Evolutionary conservation across 2,329 filamentous ascomycete species (phyloP).

Genomic region (Trichophyton benhamiae): DNA sequence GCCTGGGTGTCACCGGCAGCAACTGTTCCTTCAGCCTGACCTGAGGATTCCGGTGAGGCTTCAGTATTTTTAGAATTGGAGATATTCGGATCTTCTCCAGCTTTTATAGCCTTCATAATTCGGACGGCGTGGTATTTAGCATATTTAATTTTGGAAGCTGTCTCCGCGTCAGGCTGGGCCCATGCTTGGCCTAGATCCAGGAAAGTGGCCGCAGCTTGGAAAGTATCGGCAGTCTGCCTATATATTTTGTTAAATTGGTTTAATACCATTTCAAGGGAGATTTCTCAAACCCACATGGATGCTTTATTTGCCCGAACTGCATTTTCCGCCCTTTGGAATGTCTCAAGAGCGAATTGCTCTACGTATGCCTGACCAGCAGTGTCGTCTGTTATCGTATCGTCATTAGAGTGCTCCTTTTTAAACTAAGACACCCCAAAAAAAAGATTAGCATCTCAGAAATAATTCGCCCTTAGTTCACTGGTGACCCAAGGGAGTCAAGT

Average conservation of each 20-base stretch:
- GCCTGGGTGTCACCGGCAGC: neutral
- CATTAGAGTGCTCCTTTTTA: conserved; percentile 58
- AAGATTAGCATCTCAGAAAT: neutral
- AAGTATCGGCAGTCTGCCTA: conserved; percentile 86
- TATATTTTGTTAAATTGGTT: conserved; percentile 8
- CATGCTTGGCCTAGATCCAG: conserved; percentile 80
- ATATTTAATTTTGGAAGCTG: conserved; percentile 79
- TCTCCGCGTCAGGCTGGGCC: conserved; percentile 61
- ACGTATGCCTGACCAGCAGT: conserved; percentile 79
- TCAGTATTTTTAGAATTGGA: conserved; percentile 55
- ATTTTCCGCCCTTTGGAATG: conserved; percentile 71
- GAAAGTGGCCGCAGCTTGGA: conserved; percentile 84
- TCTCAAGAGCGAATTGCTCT: conserved; percentile 84
- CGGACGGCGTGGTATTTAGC: conserved; percentile 91
- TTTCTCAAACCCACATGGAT: conserved; percentile 46
- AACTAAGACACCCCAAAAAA: conserved; percentile 35
- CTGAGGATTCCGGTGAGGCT: conserved; percentile 41
- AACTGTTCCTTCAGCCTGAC: conserved; percentile 50
- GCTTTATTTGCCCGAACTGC: conserved; percentile 73
- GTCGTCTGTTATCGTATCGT: conserved; percentile 79
- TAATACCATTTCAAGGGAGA: neutral
- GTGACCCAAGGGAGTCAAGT: neutral
- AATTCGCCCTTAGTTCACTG: too few species aligned
- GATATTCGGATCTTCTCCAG: conserved; percentile 81
- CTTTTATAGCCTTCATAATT: conserved; percentile 81